Base-by-base conservation (phyloP, 805 yeast genomes). In the Candida schatavii region DNA sequence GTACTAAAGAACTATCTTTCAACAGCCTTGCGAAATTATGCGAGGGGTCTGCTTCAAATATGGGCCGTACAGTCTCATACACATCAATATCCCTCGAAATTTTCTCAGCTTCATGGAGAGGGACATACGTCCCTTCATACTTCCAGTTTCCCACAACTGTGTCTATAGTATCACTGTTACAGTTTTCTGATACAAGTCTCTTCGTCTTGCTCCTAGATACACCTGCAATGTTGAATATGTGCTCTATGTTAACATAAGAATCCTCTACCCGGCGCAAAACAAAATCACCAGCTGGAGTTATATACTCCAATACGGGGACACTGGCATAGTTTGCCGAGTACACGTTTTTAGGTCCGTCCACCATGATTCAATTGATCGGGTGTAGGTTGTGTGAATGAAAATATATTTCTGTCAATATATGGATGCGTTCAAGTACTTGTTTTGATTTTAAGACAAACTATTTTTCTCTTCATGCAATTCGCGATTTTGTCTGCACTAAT, bases 81-180 rank as follows among this genome's bases (percentile, higher is more conserved):
- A 31, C 21, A 17, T 17, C 18, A 7, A 31, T 11, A 13, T 31
- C 35, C 35, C 19, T 31, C 22, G 35, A 20, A 6, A 31, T 31
- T 22, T 31, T 31, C 11, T 14, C 19, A 5, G 35, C 35, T 5
- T 18, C 18, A 5, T 31, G 21, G 20, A 31, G 18, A 4, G 35
- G 35, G 21, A 31, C 18, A 17, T 31, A 31, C 18, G 35, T 31
- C 4, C 35, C 35, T 15, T 31, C 22, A 13, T 31, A 31, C 21
- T 31, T 31, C 35, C 35, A 31, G 11, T 31, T 31, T 5, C 35
- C 35, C 35, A 31, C 35, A 6, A 31, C 21, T 13, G 15, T 31
- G 11, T 31, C 35, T 10, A 31, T 14, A 11, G 19, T 31, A 5
- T 31, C 35, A 5, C 19, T 31, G 35, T 5, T 5, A 22, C 35